Evolutionary conservation across 805 yeast genomes (phyloP), one percentile per base, ranked within the genome.

Genomic region (Candida sphagnicola): DNA sequence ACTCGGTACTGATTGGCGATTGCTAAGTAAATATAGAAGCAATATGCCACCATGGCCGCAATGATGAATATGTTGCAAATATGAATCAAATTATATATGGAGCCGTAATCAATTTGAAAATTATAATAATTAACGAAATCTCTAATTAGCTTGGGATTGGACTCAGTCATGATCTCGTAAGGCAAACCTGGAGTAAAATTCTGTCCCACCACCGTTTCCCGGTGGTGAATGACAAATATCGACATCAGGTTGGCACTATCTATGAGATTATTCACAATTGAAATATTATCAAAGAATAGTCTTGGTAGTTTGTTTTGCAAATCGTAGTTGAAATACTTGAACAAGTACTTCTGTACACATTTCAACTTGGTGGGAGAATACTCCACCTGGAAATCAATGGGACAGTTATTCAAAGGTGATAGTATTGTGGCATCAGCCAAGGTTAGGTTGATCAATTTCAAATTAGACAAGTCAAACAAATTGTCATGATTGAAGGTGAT

Each of bases 1-100:
- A 67, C 51, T 34, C 58, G 59, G 39, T 61, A 65, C 30, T 51
- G 51, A 36, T 67, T 67, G 28, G 65, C 52, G 11, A 65, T 46
- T 11, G 65, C 47, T 18, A 64, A 40, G 45, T 56, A 61, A 8
- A 33, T 18, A 52, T 11, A 15, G 53, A 54, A 5, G 40, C 41
- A 18, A 45, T 21, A 11, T 45, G 18, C 40, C 4, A 29, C 18
- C 38, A 39, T 30, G 4, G 29, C 32, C 35, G 24, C 5, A 8
- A 24, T 21, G 15, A 41, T 23, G 4, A 25, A 11, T 5, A 13
- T 16, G 16, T 29, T 41, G 11, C 34, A 17, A 17, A 38, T 12
- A 3, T 21, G 12, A 15, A 33, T 21, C 5, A 31, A 11, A 10
- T 17, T 31, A 12, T 16, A 28, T 6, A 25, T 34, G 11, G 36